These are phyloP conservation scores for Lactifluus piperatus DNA, from an alignment of 768 basidiomycete genomes.

Conservation along the genomic window DNA sequence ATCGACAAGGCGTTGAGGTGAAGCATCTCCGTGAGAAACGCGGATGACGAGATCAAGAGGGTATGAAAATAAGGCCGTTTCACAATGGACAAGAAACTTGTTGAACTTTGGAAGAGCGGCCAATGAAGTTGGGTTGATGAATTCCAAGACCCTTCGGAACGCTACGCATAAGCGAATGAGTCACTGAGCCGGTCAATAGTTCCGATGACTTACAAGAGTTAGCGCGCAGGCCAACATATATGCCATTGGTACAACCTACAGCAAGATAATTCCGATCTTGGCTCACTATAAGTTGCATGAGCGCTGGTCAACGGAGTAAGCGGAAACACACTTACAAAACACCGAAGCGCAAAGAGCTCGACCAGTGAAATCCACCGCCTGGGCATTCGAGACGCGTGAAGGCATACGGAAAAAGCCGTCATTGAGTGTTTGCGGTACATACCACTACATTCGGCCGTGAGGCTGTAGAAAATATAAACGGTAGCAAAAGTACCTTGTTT, in stretches of 20 bases:
- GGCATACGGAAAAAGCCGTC: conserved; percentile 50
- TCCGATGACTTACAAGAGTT: conserved; percentile 39
- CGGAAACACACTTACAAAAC: conserved; percentile 42
- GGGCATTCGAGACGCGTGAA: conserved; percentile 28
- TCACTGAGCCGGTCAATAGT: neutral
- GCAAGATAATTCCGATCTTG: conserved; percentile 50
- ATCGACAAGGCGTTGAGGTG: conserved; percentile 39
- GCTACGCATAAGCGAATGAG: conserved; percentile 31
- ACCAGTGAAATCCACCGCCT: conserved; percentile 41
- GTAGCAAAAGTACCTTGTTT: conserved; percentile 48
- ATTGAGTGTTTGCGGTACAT: conserved; percentile 47
- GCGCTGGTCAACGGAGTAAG: neutral
- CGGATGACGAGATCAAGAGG: conserved; percentile 63
- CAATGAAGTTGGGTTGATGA: conserved; percentile 43
- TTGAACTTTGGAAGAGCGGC: conserved; percentile 52
- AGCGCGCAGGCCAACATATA: conserved; percentile 54
- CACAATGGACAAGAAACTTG: conserved; percentile 58
- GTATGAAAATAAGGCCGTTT: conserved; percentile 51
- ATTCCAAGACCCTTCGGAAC: conserved; percentile 48
- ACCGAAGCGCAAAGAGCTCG: conserved; percentile 49
- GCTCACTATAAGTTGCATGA: conserved; percentile 31
- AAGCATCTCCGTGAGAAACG: conserved; percentile 42
- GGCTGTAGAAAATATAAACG: neutral
- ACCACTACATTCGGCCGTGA: conserved; percentile 41
- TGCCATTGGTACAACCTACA: conserved; percentile 56